Evolutionary conservation across 441 rosid species (phyloP).

Genomic region (Corymbia citriodora): DNA sequence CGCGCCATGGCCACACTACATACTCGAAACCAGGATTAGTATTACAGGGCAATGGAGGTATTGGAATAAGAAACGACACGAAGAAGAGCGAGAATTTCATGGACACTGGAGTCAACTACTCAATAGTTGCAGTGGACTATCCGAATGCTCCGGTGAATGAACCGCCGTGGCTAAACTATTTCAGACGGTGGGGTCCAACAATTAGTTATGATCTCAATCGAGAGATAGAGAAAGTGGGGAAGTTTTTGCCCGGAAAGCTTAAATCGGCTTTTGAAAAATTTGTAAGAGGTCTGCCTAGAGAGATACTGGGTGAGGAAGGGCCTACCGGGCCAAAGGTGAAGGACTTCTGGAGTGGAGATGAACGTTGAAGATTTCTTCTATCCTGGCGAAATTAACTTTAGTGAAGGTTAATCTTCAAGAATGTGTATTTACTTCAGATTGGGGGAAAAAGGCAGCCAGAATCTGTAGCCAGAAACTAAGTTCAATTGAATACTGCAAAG

Average conservation of each 20-base stretch:
- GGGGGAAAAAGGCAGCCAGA: background rate
- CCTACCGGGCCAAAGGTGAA: constrained; percentile 87
- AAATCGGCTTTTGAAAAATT: constrained; percentile 52
- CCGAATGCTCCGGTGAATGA: background rate
- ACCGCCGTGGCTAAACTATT: background rate
- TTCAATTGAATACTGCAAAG: background rate
- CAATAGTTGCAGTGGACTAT: constrained; percentile 1
- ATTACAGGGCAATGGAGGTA: background rate
- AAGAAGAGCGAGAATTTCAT: background rate
- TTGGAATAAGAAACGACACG: constrained; percentile 1
- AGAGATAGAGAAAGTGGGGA: constrained; percentile 42
- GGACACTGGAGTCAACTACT: background rate
- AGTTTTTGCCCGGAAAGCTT: constrained; percentile 40
- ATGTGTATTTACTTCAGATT: background rate
- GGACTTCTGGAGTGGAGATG: constrained; percentile 61
- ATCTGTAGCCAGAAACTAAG: background rate
- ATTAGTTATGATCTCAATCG: constrained; percentile 40
- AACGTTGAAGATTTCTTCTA: constrained; percentile 20
- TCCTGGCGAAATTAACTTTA: background rate
- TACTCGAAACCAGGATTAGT: constrained; percentile 7
- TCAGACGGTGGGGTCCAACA: constrained; percentile 73
- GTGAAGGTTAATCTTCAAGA: background rate
- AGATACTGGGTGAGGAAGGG: constrained; percentile 77
- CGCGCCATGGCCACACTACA: background rate
- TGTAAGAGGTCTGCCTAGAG: constrained; percentile 45